Conservation (phyloP, 345 rosid species). For the Boechera retrofracta region DNA sequence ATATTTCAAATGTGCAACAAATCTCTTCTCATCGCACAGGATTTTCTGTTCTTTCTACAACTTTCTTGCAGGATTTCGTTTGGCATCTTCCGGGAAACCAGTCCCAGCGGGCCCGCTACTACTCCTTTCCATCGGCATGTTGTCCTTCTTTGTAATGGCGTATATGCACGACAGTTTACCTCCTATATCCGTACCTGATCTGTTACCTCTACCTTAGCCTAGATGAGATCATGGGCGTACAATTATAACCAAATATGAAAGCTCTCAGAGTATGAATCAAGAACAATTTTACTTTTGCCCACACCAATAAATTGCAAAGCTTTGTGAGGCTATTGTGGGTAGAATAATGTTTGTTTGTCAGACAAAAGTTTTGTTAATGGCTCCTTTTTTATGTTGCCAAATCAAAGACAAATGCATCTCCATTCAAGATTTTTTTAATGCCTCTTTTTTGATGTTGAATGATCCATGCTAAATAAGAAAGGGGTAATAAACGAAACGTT, state of each 20-base stretch:
- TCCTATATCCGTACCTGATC: constrained; percentile 12
- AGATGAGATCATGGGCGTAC: neutral
- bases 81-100: constrained; percentile 68
- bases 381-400: neutral
- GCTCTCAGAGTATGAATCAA: constrained; percentile 23
- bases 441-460: neutral
- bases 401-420: neutral
- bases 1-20: neutral
- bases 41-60: constrained; percentile 6
- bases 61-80: constrained; percentile 63
- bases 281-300: constrained; percentile 26
- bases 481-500: too few relatives aligned
- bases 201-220: constrained; percentile 43
- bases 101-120: constrained; percentile 74
- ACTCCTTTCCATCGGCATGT: constrained; percentile 61
- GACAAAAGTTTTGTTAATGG: neutral
- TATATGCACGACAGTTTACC: constrained; percentile 49
- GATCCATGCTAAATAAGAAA: neutral
- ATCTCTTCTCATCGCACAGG: neutral
- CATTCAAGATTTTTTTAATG: neutral
- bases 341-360: constrained; percentile 23
- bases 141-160: constrained; percentile 58
- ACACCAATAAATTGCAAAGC: constrained; percentile 35
- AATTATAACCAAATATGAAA: neutral
- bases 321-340: constrained; percentile 20